Conservation (phyloP, 1,284 basidiomycete species). For the Austroboletus niveus region DNA sequence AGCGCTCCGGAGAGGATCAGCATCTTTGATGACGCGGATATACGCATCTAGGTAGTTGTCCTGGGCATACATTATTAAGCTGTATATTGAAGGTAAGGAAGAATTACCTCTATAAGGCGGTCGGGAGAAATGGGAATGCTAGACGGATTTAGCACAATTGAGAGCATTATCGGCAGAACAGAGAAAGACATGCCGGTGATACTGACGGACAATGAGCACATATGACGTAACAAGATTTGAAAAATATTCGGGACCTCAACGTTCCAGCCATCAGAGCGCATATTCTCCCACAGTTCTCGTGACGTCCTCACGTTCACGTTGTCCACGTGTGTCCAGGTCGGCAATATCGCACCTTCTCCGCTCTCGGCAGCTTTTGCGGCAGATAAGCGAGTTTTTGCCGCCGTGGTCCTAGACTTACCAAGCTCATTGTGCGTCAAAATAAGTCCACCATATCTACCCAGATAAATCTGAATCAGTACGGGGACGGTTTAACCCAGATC, state of each 20-base stretch:
- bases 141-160: constrained; percentile 7
- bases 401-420: constrained; percentile 39
- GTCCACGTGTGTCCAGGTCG: constrained; percentile 96
- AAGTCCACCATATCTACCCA: constrained; percentile 78
- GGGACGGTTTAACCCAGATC: neutral
- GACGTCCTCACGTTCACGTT: constrained; percentile 82
- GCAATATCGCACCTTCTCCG: constrained; percentile 80
- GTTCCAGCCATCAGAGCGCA: constrained; percentile 85
- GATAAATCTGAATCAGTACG: constrained; percentile 4
- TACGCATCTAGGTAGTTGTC: constrained; percentile 96
- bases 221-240: constrained; percentile 5
- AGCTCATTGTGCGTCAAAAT: constrained; percentile 93
- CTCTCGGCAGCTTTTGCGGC: constrained; percentile 53
- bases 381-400: constrained; percentile 2
- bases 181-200: constrained; percentile 53
- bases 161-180: neutral
- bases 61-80: constrained; percentile 34
- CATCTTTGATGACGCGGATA: constrained; percentile 76
- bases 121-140: constrained; percentile 94
- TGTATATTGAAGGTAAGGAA: neutral
- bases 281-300: constrained; percentile 80
- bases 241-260: constrained; percentile 60
- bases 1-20: constrained; percentile 80
- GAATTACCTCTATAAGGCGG: constrained; percentile 73
- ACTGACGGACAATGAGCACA: constrained; percentile 35